Base-by-base conservation (phyloP, 208 protist species). In the Acanthamoeba lenticulata region DNA sequence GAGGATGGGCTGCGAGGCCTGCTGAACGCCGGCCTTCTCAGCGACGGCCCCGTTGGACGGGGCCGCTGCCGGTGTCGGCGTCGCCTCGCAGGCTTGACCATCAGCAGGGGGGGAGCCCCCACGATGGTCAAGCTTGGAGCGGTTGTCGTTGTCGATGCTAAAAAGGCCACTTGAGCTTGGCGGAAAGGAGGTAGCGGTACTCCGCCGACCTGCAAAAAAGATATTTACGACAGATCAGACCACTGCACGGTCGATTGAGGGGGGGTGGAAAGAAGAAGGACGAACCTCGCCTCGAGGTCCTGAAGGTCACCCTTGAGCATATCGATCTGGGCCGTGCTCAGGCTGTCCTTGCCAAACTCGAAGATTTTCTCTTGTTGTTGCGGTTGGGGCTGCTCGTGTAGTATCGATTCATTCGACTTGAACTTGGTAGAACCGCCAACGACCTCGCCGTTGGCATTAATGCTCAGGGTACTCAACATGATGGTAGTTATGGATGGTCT, bases 371-470 rank as follows among this genome's bases (percentile, higher is more conserved):
- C 27, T 2, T 60, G 17, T 11, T 60, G 19, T 24, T 60, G 65
- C 65, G 29, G 32, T 29, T 74, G 15, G 15, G 11, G 65, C 65
- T 74, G 65, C 32, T 74, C 27, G 65, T 38, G 15, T 27, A 21
- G 11, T 17, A 7, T 42, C 34, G 65, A 38, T 34, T 9, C 24
- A 7, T 3, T 38, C 2, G 17, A 29, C 65, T 74, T 74, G 65
- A 74, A 74, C 65, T 74, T 74, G 65, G 65, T 74, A 29, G 65
- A 74, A 42, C 65, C 65, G 17, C 65, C 65, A 74, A 74, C 65
- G 65, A 74, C 65, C 65, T 74, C 65, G 65, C 65, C 65, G 65
- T 74, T 74, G 65, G 65, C 65, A 27, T 74, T 74, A 40, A 74
- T 38, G n/a, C 65, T 74, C 65, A 74, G 34, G 34, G 65, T 40